phyloP scores from a whole-genome alignment of 169 alveolate genomes.

The Pseudocohnilembus persalinus region DNA sequence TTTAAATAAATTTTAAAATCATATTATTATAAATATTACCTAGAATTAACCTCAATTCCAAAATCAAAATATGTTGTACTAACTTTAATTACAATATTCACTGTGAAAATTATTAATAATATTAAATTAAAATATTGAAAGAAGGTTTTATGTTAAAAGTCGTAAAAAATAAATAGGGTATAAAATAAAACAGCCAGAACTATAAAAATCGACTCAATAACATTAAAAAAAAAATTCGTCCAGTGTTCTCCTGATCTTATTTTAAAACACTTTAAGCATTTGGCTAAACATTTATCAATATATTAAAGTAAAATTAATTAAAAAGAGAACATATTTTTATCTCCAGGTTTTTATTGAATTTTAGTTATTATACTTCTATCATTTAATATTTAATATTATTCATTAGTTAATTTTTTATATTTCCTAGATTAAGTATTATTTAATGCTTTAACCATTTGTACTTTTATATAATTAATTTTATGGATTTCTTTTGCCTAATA shows the following conservation, averaged over 20 bases:
- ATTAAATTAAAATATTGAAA: too few relatives aligned
- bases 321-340: background rate
- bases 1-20: too few relatives aligned
- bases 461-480: too few relatives aligned
- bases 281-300: background rate
- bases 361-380: background rate
- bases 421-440: too few relatives aligned
- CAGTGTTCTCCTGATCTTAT: background rate
- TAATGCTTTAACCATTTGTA: too few relatives aligned
- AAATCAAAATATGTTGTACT: background rate
- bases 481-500: too few relatives aligned
- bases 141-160: background rate
- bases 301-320: background rate
- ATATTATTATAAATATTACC: background rate
- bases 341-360: too few relatives aligned
- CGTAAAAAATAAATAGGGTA: background rate
- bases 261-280: background rate
- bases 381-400: too few relatives aligned
- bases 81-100: too few relatives aligned
- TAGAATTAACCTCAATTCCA: background rate
- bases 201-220: background rate
- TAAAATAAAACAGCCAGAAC: background rate
- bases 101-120: too few relatives aligned
- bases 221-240: background rate
- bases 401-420: too few relatives aligned